Evolutionary conservation across 495 filamentous ascomycete species (phyloP), one percentile per base, ranked within the genome.

Genomic region (Pyronema omphalodes): DNA sequence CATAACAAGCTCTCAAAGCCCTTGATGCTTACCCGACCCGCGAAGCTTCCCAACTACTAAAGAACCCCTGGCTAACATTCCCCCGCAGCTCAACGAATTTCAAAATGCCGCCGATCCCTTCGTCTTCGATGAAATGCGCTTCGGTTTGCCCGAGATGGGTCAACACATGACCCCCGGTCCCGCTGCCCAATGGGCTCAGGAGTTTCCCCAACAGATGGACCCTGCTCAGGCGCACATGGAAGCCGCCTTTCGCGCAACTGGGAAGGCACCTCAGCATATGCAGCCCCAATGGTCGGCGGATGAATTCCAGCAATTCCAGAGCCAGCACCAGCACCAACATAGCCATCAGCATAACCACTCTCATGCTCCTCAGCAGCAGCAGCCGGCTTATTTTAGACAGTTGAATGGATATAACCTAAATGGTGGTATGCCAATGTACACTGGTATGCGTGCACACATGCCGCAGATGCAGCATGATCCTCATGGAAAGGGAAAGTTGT

Each of bases 21-120:
- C 23, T 2, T 29, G 23, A 29, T 29, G 14, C 44, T 47, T 9
- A 5, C 29, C 19, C 44, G n/a, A 15, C 48, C 34, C 15, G 18
- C 11, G 6, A 11, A 33, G 48, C 33, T 51, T 51, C 11, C 36
- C 9, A 1, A n/a, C 17, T 3, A 17, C 17, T 3, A 17, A 17
- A 17, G 39, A 15, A 40, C 54, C 18, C 33, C 29, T 14, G 36
- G 48, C 61, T 70, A 62, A 70, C 60, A 37, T 59, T 46, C 41
- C 14, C 57, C 29, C 61, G 93, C 84, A 87, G 81, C 84, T 95
- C 81, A 83, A 94, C 63, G 81, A 87, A 37, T 98, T 94, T 69
- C 74, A 60, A 19, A 51, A 57, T 15, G 55, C 29, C 15, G 60
- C 40, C 40, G 14, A 46, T n/a, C 76, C 73, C 55, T 84, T 86